Evolutionary conservation across 768 basidiomycete species (phyloP), one percentile per base, ranked within the genome.

Genomic region (Suillus decipiens): DNA sequence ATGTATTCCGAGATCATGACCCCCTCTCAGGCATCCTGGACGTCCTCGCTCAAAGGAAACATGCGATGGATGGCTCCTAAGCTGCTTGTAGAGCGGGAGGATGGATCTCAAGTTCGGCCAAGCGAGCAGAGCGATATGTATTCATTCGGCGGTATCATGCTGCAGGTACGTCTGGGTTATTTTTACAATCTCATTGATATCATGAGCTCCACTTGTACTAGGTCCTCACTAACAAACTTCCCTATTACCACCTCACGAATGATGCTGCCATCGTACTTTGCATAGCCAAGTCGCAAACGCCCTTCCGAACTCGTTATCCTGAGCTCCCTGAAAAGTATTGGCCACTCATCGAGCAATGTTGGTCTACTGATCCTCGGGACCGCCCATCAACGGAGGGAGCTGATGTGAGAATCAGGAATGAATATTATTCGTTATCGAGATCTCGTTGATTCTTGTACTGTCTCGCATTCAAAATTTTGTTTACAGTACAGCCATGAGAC

Each of bases 61-160:
- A 72, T 82, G 39, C 77, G 82, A 2, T 84, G 83, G 82, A 79
- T 80, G 12, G 83, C 82, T 61, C 73, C 81, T 0, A 69, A 77
- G 19, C 63, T 84, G 0, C 83, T 80, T 62, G 70, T 66, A 8
- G 42, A 71, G 22, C 66, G 64, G 8, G 71, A 76, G 19, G 74
- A 78, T 31, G 72, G 74, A 59, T 15, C 41, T 8, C 53, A 37
- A 8, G 15, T 53, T 1, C 19, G 68, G 15, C 72, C 68, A 0
- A 60, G 8, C 11, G 55, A 59, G 2, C 56, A 69, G 47, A 80
- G 75, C 47, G 84, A 85, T 66, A 76, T 82, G 24, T 85, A 77
- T 60, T 79, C 78, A 2, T 76, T 79, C 59, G 78, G 73, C 8
- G 76, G 75, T 54, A 67, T 76, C 12, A 73, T 73, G 62, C 54